Conservation (phyloP, 2,329 filamentous ascomycete species). For the Dothiorella sarmentorum region DNA sequence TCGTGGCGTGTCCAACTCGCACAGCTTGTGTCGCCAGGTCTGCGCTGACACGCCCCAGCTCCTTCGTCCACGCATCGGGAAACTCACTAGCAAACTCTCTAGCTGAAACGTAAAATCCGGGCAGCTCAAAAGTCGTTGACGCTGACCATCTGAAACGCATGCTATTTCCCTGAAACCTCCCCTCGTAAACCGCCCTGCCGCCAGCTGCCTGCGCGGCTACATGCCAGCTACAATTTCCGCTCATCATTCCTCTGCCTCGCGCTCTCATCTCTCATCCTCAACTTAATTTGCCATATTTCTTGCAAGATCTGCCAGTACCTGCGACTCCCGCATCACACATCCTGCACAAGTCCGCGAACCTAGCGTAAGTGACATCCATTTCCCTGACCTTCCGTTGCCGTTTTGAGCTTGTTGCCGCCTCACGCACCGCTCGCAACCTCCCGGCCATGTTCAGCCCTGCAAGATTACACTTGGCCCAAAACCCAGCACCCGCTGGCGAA, state of each 20-base stretch:
- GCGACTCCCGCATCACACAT: not conserved
- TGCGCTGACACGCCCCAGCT: not conserved
- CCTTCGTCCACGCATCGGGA: not conserved
- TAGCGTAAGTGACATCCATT: not conserved
- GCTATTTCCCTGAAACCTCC: slow-evolving; percentile 17
- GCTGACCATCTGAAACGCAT: slow-evolving; percentile 10
- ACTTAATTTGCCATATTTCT: not conserved
- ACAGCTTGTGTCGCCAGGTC: not conserved
- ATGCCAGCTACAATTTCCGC: slow-evolving; percentile 11
- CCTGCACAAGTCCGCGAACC: not conserved
- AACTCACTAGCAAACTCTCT: too few species aligned
- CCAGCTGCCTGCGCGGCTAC: not conserved
- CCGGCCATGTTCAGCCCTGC: not conserved
- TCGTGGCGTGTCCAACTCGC: not conserved
- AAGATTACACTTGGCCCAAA: not conserved
- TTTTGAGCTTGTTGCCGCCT: slow-evolving; percentile 4
- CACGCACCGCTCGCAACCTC: not conserved
- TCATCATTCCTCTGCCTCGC: not conserved
- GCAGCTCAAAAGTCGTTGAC: not conserved
- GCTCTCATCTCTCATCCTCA: not conserved
- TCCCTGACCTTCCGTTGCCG: not conserved
- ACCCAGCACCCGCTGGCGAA: not conserved
- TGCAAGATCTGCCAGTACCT: not conserved
- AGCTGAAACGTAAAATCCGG: not conserved
- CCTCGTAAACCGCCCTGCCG: slow-evolving; percentile 3